These are phyloP conservation scores for Talaromyces stipitatus DNA, from an alignment of 495 filamentous ascomycete genomes.

Conservation along the genomic window DNA sequence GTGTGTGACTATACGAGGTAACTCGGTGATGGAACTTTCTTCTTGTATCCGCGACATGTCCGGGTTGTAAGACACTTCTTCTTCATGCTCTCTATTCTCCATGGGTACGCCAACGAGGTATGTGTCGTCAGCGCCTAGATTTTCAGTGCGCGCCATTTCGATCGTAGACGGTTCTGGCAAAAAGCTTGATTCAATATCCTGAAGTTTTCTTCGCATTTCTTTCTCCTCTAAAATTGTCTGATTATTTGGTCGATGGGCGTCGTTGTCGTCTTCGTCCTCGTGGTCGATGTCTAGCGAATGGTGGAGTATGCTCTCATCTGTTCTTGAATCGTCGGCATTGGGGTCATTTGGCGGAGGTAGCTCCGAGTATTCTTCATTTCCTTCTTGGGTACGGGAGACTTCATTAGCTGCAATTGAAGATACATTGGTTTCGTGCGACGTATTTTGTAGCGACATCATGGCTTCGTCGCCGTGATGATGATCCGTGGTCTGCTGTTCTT, in stretches of 20 bases:
- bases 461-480: conserved; percentile 1
- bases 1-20: conserved; percentile 31
- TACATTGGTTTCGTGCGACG: not conserved
- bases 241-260: conserved; percentile 18
- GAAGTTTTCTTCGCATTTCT: conserved; percentile 62
- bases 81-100: conserved; percentile 2
- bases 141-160: conserved; percentile 20
- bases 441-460: not conserved
- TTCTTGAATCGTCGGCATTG: conserved; percentile 24
- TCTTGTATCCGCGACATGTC: conserved; percentile 1
- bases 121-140: conserved; percentile 32
- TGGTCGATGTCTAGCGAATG: conserved; percentile 27
- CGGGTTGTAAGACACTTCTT: not conserved
- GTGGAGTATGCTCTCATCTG: conserved; percentile 16
- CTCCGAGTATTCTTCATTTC: conserved; percentile 18
- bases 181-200: conserved; percentile 87
- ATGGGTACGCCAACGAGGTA: conserved; percentile 33
- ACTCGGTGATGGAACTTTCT: conserved; percentile 12
- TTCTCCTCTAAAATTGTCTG: conserved; percentile 52
- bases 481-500: conserved; percentile 4
- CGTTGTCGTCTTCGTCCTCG: conserved; percentile 27
- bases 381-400: conserved; percentile 6
- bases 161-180: conserved; percentile 46
- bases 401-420: not conserved
- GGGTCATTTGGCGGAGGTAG: conserved; percentile 32